Evolutionary conservation across 2,329 filamentous ascomycete species (phyloP), one percentile per base, ranked within the genome.

Genomic region (Parastagonospora avenae): DNA sequence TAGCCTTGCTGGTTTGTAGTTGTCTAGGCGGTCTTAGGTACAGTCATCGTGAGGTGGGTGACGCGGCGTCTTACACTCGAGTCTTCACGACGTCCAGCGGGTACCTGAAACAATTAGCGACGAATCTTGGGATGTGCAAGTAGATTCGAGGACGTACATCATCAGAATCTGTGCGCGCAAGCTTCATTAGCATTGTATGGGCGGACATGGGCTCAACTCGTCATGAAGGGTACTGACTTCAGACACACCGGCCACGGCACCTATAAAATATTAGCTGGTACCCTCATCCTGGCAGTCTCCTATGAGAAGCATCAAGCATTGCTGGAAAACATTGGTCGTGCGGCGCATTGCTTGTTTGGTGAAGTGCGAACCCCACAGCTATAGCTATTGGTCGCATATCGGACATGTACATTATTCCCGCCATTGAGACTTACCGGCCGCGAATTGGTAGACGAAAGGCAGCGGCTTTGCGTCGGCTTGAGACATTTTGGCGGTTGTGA

Each of bases 51-150:
- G 30, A 10, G 48, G 36, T 28, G n/a, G 44, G 38, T 47, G 37
- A 43, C 42, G 48, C 45, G 38, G 30, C 54, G 35, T 55, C 87
- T 83, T 85, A 94, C 90, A 96, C 89, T 88, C 93, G 84, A 60
- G 94, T 97, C 85, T 97, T 97, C 76, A 97, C 91, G 52, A 99
- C 94, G 76, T 99, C 94, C 75, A 99, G 83, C 64, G 94, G 94
- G 81, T 99, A 99, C 94, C 92, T 97, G 74, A 63, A n/a, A 19
- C 41, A 29, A 51, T 55, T 24, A 54, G 52, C 19, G 12, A 46
- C 31, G 5, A n/a, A 2, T 19, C 8, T 32, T 10, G 2, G 9
- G 5, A 19, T 9, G n/a, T 2, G 29, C 29, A 4, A 29, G 19
- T 41, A 8, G 6, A 16, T 4, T 30, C 2, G 30, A 24, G 14